phyloP scores from a whole-genome alignment of 2,329 filamentous ascomycete genomes.

The Sporothrix humicola region DNA sequence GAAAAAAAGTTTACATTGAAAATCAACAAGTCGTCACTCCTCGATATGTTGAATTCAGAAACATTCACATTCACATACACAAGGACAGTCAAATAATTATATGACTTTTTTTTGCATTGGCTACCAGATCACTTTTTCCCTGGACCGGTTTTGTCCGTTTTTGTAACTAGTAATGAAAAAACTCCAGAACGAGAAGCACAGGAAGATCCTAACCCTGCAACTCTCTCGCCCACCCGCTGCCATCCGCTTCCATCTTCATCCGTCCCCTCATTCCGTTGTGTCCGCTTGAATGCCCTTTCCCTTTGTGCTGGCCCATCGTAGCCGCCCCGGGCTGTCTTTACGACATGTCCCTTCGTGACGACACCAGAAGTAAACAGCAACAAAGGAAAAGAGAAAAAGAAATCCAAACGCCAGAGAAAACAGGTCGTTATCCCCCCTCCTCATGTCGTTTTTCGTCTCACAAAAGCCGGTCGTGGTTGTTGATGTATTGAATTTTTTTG shows the following conservation, averaged over 20 bases:
- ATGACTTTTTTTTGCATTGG: conserved; percentile 33
- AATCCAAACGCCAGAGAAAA: neutral
- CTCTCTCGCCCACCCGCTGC: conserved; percentile 22
- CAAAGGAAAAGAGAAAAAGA: neutral
- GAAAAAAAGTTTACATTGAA: neutral
- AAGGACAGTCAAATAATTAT: neutral
- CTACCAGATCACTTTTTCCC: conserved; percentile 32
- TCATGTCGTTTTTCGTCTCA: neutral
- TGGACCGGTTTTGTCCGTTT: conserved; percentile 31
- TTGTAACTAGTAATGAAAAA: conserved; percentile 31
- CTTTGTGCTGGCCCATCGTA: neutral
- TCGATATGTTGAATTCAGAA: too few species aligned
- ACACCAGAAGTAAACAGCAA: neutral
- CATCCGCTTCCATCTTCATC: conserved; percentile 12
- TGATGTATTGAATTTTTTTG: neutral
- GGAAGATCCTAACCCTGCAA: conserved; percentile 27
- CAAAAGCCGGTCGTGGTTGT: conserved; percentile 3
- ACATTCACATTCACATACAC: neutral
- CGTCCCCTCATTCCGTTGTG: neutral
- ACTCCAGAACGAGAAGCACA: conserved; percentile 33
- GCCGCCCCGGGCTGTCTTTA: neutral
- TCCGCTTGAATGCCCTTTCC: neutral
- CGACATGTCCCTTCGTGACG: neutral
- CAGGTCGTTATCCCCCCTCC: neutral
- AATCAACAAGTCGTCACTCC: neutral